These are phyloP conservation scores for Fusarium tuaranense DNA, from an alignment of 2,329 filamentous ascomycete species.

Conservation along the genomic window DNA sequence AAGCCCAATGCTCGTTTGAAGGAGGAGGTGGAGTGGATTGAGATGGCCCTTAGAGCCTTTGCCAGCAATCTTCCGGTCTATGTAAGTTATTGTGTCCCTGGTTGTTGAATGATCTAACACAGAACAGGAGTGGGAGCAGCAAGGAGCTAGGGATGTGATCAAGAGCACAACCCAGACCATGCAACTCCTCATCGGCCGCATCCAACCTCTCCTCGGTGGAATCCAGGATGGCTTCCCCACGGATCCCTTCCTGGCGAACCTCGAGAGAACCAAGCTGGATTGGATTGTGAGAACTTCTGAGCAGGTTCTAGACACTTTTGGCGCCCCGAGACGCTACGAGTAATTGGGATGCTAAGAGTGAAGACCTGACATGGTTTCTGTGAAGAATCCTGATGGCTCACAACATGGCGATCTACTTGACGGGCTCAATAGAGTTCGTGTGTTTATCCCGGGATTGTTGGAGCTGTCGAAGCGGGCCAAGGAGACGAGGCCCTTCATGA, in stretches of 20 bases:
- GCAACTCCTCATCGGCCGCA: conserved; percentile 51
- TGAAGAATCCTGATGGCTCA: conserved; percentile 7
- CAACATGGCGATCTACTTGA: conserved; percentile 6
- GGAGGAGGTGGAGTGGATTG: conserved; percentile 70
- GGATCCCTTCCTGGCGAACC: conserved; percentile 53
- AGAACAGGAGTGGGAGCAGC: conserved; percentile 54
- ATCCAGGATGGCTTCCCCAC: conserved; percentile 53
- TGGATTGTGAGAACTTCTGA: conserved; percentile 54
- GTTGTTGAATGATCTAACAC: conserved; percentile 23
- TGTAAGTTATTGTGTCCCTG: conserved; percentile 55
- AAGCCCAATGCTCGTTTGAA: conserved; percentile 63
- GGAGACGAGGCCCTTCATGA: conserved; percentile 25
- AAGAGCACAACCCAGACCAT: conserved; percentile 55
- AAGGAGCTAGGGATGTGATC: conserved; percentile 51
- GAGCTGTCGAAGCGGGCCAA: conserved; percentile 20
- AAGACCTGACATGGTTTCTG: conserved; percentile 12
- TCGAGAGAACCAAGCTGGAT: conserved; percentile 54
- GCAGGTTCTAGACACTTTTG: conserved; percentile 50
- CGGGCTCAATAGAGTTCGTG: background rate
- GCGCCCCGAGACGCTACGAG: conserved; percentile 46
- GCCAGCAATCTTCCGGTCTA: conserved; percentile 59
- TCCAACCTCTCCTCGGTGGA: conserved; percentile 49
- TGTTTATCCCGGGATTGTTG: conserved; percentile 8
- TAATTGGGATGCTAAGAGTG: conserved; percentile 32
- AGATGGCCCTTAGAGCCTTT: conserved; percentile 68